Evolutionary conservation across 805 yeast genomes (phyloP).

Genomic region (Yamadazyma philogaea): DNA sequence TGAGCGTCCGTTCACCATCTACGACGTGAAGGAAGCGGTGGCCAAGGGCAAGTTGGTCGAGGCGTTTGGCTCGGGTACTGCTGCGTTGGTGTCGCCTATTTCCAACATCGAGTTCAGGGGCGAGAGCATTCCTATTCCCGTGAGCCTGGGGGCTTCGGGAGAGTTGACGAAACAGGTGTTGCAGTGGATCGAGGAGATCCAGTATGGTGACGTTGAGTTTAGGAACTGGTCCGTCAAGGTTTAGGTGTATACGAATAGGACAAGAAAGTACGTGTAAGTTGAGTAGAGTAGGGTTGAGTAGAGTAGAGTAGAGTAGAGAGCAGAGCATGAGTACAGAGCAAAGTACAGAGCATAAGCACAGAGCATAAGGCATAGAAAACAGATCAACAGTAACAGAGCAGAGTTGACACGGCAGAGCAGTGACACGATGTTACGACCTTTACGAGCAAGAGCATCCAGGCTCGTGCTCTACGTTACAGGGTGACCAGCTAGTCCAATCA

Average conservation of each 20-base stretch:
- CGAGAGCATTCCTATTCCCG: slow-evolving; percentile 70
- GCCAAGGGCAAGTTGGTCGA: slow-evolving; percentile 81
- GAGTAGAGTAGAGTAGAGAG: too few relatives aligned
- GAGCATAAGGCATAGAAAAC: too few relatives aligned
- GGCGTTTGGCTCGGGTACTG: slow-evolving; percentile 97
- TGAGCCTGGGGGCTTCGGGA: slow-evolving; percentile 77
- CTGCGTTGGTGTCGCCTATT: slow-evolving; percentile 94
- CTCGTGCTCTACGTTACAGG: too few relatives aligned
- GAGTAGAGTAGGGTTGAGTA: too few relatives aligned
- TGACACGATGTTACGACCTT: too few relatives aligned
- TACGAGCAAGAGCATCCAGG: too few relatives aligned
- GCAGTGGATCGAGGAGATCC: slow-evolving; percentile 83
- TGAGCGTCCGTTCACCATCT: slow-evolving; percentile 81
- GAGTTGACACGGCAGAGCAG: too few relatives aligned
- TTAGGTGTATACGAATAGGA: neutral
- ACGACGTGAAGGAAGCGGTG: slow-evolving; percentile 76
- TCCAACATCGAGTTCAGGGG: slow-evolving; percentile 81
- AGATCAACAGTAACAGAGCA: too few relatives aligned
- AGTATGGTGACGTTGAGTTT: slow-evolving; percentile 79
- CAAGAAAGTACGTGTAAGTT: too few relatives aligned
- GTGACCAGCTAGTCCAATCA: too few relatives aligned
- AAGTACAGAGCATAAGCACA: too few relatives aligned
- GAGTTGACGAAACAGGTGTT: slow-evolving; percentile 73
- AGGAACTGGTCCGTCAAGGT: slow-evolving; percentile 47
- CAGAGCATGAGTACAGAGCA: too few relatives aligned